These are phyloP conservation scores for Entomortierella lignicola DNA, from an alignment of 192 early-diverging fungal genomes.

Conservation along the genomic window DNA sequence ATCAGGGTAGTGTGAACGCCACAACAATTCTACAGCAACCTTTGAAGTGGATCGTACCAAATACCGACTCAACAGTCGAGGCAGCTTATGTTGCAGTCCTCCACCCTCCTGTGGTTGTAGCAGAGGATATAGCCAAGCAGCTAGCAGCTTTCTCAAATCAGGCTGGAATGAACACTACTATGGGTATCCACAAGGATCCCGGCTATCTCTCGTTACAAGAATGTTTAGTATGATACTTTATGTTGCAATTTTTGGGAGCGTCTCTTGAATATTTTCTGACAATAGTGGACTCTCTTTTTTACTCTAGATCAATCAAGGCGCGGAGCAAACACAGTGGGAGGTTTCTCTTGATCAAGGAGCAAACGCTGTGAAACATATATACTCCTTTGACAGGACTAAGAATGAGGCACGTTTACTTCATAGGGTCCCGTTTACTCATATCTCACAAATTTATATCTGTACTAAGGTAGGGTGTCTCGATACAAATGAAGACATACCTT, in stretches of 20 bases:
- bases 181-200: constrained; percentile 31
- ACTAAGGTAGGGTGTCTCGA: constrained; percentile 25
- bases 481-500: background rate
- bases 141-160: constrained; percentile 45
- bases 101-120: constrained; percentile 50
- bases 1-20: constrained; percentile 37
- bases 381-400: constrained; percentile 49
- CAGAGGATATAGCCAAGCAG: constrained; percentile 48
- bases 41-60: constrained; percentile 36
- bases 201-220: constrained; percentile 50
- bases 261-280: background rate
- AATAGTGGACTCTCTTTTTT: background rate
- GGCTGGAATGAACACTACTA: constrained; percentile 43
- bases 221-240: constrained; percentile 18
- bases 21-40: constrained; percentile 41
- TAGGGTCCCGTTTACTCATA: constrained; percentile 39
- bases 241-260: too few species aligned
- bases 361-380: constrained; percentile 29
- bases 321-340: constrained; percentile 43
- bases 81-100: constrained; percentile 45
- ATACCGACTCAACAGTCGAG: constrained; percentile 19
- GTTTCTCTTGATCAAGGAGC: constrained; percentile 34
- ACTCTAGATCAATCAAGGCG: constrained; percentile 18
- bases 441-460: constrained; percentile 47
- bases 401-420: constrained; percentile 40